phyloP scores from a whole-genome alignment of 306 rosid genomes.

The Astragalus membranaceus region DNA sequence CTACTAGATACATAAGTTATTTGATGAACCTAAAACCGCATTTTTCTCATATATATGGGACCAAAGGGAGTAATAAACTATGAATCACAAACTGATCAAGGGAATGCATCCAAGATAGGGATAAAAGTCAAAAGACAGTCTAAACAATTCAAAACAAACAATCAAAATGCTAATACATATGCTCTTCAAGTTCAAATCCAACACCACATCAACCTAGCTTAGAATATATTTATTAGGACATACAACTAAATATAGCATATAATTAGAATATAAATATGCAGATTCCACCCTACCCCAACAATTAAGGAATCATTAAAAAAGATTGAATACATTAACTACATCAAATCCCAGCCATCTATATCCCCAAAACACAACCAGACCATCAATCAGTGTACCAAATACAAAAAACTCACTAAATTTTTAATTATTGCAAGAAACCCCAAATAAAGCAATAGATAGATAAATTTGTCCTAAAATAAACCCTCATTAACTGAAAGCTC shows the following conservation, averaged over 20 bases:
- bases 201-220: background rate
- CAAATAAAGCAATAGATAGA: constrained; percentile 20
- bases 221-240: background rate
- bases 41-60: no score
- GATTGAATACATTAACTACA: background rate
- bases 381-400: constrained; percentile 17
- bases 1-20: no score
- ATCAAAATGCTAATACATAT: no score
- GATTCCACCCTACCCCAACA: background rate
- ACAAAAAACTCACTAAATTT: constrained; percentile 9
- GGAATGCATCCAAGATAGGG: no score
- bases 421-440: constrained; percentile 18
- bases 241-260: background rate
- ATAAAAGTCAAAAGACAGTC: background rate
- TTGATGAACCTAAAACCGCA: no score
- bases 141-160: no score
- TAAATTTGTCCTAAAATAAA: background rate
- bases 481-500: constrained; percentile 20
- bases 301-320: background rate
- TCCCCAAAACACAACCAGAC: background rate
- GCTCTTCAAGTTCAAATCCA: background rate
- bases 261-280: background rate
- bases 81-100: background rate
- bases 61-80: background rate
- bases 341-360: constrained; percentile 10